These are phyloP conservation scores for Eremothecium sinecaudum DNA, from an alignment of 1,139 yeast species.

Conservation along the genomic window DNA sequence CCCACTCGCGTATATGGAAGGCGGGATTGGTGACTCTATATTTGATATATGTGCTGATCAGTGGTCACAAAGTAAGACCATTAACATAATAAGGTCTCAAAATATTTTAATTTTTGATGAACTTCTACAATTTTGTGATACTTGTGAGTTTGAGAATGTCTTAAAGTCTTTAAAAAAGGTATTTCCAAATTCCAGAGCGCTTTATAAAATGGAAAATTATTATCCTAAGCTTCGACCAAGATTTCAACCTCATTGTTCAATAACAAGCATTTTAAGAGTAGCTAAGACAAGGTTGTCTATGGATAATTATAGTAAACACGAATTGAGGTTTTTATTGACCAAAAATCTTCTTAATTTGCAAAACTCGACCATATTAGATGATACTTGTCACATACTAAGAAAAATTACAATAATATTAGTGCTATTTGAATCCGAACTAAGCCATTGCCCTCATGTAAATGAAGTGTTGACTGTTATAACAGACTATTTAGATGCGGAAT, in stretches of 20 bases:
- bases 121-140: conserved; percentile 36
- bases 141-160: conserved; percentile 29
- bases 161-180: conserved; percentile 14
- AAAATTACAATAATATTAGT: conserved; percentile 15
- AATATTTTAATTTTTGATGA: conserved; percentile 30
- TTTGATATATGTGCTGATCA: conserved; percentile 22
- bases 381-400: conserved; percentile 12
- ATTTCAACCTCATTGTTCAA: not conserved
- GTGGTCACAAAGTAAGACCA: conserved; percentile 15
- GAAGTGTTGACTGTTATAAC: conserved; percentile 9
- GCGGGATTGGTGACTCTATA: conserved; percentile 37
- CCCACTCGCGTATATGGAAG: conserved; percentile 39
- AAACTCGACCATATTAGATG: conserved; percentile 6
- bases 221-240: not conserved
- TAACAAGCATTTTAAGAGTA: not conserved
- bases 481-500: conserved; percentile 6
- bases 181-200: conserved; percentile 7
- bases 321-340: conserved; percentile 12
- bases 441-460: conserved; percentile 7
- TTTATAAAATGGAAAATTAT: not conserved
- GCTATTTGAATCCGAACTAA: conserved; percentile 10
- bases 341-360: conserved; percentile 20
- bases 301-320: conserved; percentile 1
- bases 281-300: not conserved
- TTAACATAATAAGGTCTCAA: conserved; percentile 24